A percentile compares a stretch with the other conserved stretches of the same genome.
phyloP scores from a whole-genome alignment of 345 rosid genomes.

The Pugionium dolabratum region DNA sequence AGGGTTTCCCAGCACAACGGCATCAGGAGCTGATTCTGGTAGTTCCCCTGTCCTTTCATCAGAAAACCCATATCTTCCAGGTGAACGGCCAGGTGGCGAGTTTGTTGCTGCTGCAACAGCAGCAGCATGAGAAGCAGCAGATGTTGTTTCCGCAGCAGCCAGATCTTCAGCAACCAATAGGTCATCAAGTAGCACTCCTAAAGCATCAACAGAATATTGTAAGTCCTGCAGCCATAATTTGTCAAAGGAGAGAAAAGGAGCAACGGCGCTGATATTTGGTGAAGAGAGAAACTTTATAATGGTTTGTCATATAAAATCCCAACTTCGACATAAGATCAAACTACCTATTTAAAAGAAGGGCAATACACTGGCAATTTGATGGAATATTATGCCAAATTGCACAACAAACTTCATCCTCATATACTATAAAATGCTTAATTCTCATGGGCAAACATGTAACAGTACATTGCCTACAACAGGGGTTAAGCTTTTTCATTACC shows the following conservation, averaged over 20 bases:
- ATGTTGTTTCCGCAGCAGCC: constrained; percentile 90
- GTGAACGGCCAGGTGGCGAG: constrained; percentile 53
- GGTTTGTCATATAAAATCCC: not conserved
- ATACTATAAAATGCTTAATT: constrained; percentile 6
- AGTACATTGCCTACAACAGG: not conserved
- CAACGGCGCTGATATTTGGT: not conserved
- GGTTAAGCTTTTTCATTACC: constrained; percentile 54
- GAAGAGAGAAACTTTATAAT: not conserved
- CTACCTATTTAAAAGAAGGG: not conserved
- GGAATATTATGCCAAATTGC: constrained; percentile 9
- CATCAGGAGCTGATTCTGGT: constrained; percentile 64
- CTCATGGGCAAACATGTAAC: not conserved
- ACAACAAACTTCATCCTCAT: not conserved
- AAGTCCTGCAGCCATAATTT: constrained; percentile 15
- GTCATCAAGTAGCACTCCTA: constrained; percentile 97
- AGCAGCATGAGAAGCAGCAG: constrained; percentile 92
- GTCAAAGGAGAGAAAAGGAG: constrained; percentile 3
- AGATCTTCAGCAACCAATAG: constrained; percentile 95
- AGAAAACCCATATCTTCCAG: constrained; percentile 76
- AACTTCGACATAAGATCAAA: constrained; percentile 20
- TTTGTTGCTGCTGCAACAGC: constrained; percentile 86
- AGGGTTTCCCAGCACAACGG: constrained; percentile 88
- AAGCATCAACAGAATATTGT: constrained; percentile 33
- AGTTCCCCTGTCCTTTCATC: constrained; percentile 84
- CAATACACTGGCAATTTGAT: not conserved